These are phyloP conservation scores for Lycium ferocissimum DNA, from an alignment of 257 asterid species.

Conservation along the genomic window DNA sequence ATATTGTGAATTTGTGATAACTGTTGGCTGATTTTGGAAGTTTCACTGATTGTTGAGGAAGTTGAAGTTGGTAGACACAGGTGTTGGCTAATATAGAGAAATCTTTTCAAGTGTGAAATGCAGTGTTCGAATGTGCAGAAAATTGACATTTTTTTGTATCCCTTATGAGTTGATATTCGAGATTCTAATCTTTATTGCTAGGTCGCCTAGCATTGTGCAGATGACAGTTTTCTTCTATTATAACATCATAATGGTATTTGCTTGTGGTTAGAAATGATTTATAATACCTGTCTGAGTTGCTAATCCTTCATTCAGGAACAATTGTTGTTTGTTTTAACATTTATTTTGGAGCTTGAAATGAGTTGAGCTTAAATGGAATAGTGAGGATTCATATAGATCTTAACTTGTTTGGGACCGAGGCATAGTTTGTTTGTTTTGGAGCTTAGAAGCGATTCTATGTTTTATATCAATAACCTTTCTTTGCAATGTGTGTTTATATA, in stretches of 20 bases:
- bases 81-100: slow-evolving; percentile 5
- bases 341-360: background rate
- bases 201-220: slow-evolving; percentile 29
- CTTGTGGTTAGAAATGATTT: slow-evolving; percentile 5
- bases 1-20: slow-evolving; percentile 46
- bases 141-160: background rate
- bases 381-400: background rate
- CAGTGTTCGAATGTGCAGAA: slow-evolving; percentile 41
- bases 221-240: slow-evolving; percentile 13
- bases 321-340: background rate
- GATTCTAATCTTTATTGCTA: slow-evolving; percentile 21
- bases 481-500: background rate
- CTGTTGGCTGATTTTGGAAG: background rate
- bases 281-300: slow-evolving; percentile 2
- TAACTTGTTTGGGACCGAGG: background rate
- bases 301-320: background rate
- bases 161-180: slow-evolving; percentile 24
- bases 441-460: background rate
- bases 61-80: slow-evolving; percentile 7
- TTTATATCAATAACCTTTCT: background rate
- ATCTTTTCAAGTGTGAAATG: slow-evolving; percentile 7
- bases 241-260: slow-evolving; percentile 22
- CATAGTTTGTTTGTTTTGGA: background rate
- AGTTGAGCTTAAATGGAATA: background rate
- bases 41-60: slow-evolving; percentile 5